Conservation (phyloP, 345 rosid genomes). For the Syzygium jambos region DNA sequence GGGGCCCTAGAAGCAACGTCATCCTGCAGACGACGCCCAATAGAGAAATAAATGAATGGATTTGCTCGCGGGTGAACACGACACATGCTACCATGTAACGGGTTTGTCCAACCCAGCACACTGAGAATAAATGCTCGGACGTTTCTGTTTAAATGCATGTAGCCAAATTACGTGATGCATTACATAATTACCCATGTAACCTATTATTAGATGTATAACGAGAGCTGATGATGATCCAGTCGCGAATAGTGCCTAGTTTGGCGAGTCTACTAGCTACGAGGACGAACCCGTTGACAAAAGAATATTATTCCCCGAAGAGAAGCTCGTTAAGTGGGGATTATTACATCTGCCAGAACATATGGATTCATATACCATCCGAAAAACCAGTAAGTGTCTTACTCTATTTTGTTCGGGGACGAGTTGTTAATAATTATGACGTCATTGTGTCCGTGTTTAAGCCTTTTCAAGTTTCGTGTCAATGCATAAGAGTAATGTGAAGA, state of each 20-base stretch:
- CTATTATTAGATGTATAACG: background rate
- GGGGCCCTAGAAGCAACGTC: conserved; percentile 93
- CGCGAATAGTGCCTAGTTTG: background rate
- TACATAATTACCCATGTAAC: background rate
- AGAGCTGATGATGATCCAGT: background rate
- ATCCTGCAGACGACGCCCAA: conserved; percentile 32
- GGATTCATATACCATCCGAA: background rate
- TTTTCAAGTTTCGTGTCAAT: background rate
- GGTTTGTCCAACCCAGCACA: background rate
- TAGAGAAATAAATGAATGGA: background rate
- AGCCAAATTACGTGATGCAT: background rate
- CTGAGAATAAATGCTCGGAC: background rate
- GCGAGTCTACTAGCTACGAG: background rate
- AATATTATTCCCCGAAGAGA: background rate
- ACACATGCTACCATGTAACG: background rate
- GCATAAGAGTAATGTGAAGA: background rate
- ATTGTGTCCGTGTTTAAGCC: background rate
- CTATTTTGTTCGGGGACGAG: no score
- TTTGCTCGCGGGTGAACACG: background rate
- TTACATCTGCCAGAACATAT: background rate
- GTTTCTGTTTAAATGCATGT: background rate
- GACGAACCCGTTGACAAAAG: background rate
- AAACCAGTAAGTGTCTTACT: no score
- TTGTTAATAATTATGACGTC: no score
- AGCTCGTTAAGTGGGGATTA: background rate